phyloP scores from a whole-genome alignment of 352 stramenopile species.

The Globisporangium sylvaticum region DNA sequence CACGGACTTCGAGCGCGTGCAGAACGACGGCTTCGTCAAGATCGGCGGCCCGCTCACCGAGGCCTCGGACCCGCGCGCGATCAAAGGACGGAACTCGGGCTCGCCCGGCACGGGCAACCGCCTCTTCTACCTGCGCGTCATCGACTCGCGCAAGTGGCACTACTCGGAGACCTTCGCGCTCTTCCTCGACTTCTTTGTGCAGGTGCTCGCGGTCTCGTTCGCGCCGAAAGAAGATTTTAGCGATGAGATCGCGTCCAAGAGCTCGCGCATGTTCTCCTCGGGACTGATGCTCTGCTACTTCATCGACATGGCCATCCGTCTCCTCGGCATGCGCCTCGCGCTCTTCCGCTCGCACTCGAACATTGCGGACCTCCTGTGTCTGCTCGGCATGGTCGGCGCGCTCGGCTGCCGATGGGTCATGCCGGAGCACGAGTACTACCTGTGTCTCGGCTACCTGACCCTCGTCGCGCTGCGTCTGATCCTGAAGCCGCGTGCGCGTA shows the following conservation, averaged over 20 bases:
- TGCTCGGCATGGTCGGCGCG: conserved; percentile 57
- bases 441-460: conserved; percentile 64
- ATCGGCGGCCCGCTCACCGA: conserved; percentile 74
- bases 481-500: conserved; percentile 77
- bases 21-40: conserved; percentile 66
- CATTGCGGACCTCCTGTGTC: conserved; percentile 72
- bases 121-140: conserved; percentile 78
- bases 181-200: conserved; percentile 84
- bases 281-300: conserved; percentile 80
- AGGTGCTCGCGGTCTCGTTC: conserved; percentile 81
- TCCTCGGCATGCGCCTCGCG: conserved; percentile 66
- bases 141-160: conserved; percentile 88
- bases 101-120: conserved; percentile 43
- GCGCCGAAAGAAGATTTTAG: conserved; percentile 54
- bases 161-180: conserved; percentile 83
- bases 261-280: conserved; percentile 70
- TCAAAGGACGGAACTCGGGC: conserved; percentile 33
- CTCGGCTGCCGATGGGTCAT: conserved; percentile 54
- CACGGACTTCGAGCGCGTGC: conserved; percentile 59
- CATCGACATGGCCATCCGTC: conserved; percentile 78
- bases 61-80: conserved; percentile 59
- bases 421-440: conserved; percentile 59
- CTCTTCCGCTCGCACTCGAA: conserved; percentile 81
- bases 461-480: conserved; percentile 73
- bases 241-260: conserved; percentile 58